A percentile compares a stretch with the other conserved stretches of the same genome.
phyloP scores from a whole-genome alignment of 2,329 filamentous ascomycete species.

The Trichoderma citrinoviride region DNA sequence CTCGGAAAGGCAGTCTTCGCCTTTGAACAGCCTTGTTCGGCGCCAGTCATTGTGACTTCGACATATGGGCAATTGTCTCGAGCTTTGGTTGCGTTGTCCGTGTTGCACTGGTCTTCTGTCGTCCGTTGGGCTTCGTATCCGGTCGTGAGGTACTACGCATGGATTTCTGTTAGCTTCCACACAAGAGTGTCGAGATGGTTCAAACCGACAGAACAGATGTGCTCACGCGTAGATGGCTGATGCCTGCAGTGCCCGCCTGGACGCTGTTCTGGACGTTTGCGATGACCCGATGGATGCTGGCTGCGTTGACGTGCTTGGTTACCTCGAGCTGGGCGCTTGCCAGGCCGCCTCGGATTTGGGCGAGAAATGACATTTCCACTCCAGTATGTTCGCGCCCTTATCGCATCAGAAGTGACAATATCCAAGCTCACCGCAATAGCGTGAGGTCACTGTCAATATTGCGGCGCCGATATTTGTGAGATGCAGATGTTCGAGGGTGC shows the following conservation, averaged over 20 bases:
- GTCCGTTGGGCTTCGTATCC: not conserved
- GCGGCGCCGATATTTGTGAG: not conserved
- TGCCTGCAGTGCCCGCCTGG: not conserved
- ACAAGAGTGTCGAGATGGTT: not conserved
- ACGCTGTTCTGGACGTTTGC: not conserved
- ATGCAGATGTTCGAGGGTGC: not conserved
- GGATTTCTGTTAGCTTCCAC: not conserved
- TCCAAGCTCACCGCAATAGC: no score
- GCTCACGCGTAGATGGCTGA: not conserved
- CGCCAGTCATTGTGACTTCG: not conserved
- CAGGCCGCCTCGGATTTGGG: not conserved
- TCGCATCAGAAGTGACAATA: no score
- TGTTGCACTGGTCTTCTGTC: not conserved
- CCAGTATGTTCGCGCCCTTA: fast-evolving
- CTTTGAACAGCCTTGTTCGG: not conserved
- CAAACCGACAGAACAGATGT: not conserved
- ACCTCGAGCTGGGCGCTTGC: not conserved
- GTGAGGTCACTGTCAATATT: not conserved
- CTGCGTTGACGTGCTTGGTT: not conserved
- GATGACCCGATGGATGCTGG: not conserved
- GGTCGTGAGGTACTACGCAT: not conserved
- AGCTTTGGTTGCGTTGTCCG: not conserved
- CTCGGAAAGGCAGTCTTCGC: no score
- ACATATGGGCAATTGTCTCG: not conserved
- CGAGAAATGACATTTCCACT: not conserved